Percentiles rank a stretch among this genome's conserved stretches.
Conservation (phyloP, 441 rosid species). For the Pelargonium citronellum region DNA sequence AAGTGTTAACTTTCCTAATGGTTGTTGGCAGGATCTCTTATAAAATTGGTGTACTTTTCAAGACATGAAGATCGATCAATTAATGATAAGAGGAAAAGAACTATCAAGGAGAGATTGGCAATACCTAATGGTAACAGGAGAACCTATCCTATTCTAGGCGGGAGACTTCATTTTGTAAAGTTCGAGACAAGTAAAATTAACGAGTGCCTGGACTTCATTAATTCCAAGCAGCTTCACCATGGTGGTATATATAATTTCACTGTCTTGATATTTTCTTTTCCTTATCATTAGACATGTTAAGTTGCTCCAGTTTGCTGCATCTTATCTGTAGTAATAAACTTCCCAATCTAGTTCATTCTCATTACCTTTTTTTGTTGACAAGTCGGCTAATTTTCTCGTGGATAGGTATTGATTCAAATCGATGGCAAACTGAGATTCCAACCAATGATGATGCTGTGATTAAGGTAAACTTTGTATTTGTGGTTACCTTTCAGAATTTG, state of each 20-base stretch:
- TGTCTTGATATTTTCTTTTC: slow-evolving; percentile 13
- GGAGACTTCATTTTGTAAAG: slow-evolving; percentile 95
- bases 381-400: slow-evolving; percentile 10
- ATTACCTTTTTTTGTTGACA: slow-evolving; percentile 9
- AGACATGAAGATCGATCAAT: slow-evolving; percentile 68
- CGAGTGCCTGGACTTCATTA: slow-evolving; percentile 88
- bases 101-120: slow-evolving; percentile 63
- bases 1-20: not conserved
- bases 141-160: slow-evolving; percentile 94
- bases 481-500: slow-evolving; percentile 7
- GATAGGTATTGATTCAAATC: slow-evolving; percentile 44
- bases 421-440: slow-evolving; percentile 39
- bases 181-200: slow-evolving; percentile 87
- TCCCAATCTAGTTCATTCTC: slow-evolving; percentile 14
- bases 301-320: not conserved
- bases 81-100: slow-evolving; percentile 66
- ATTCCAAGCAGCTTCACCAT: slow-evolving; percentile 85
- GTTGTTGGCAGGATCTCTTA: slow-evolving; percentile 72
- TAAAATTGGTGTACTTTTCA: slow-evolving; percentile 92
- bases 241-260: slow-evolving; percentile 44
- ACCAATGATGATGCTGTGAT: slow-evolving; percentile 43
- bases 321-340: slow-evolving; percentile 7
- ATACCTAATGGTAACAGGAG: slow-evolving; percentile 72
- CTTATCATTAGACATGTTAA: not conserved
- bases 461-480: slow-evolving; percentile 37